These are phyloP conservation scores for Boletus coccyginus DNA, from an alignment of 768 basidiomycete genomes.

Conservation along the genomic window DNA sequence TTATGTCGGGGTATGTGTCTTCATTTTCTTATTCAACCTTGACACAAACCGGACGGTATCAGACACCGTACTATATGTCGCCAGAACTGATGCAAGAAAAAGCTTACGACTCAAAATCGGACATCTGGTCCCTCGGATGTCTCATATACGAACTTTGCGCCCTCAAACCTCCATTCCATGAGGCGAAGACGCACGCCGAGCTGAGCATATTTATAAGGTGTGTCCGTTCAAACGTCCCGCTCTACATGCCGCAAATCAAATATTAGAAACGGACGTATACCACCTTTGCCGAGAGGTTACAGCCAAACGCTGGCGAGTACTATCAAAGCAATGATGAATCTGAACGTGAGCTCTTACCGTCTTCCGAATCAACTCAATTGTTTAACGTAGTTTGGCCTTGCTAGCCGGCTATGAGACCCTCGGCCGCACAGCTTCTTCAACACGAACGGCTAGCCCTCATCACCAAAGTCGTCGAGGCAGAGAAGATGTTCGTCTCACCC, in stretches of 20 bases:
- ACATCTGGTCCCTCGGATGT: constrained; percentile 98
- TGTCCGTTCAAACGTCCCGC: constrained; percentile 13
- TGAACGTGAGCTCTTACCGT: constrained; percentile 58
- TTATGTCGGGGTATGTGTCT: constrained; percentile 83
- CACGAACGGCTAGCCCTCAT: constrained; percentile 74
- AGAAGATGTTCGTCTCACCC: constrained; percentile 59
- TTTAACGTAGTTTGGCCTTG: not conserved
- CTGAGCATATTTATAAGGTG: constrained; percentile 79
- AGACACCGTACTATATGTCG: constrained; percentile 99
- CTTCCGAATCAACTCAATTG: not conserved
- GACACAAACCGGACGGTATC: constrained; percentile 39
- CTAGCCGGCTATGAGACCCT: constrained; percentile 85
- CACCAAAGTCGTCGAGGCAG: constrained; percentile 69
- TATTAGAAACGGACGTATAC: constrained; percentile 80
- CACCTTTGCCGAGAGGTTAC: constrained; percentile 83
- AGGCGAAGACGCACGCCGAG: constrained; percentile 87
- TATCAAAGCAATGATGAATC: constrained; percentile 84
- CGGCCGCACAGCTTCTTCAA: constrained; percentile 74
- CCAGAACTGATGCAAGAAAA: constrained; percentile 98
- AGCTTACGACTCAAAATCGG: constrained; percentile 95
- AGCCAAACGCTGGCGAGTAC: constrained; percentile 66
- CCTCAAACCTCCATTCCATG: constrained; percentile 88
- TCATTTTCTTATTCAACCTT: not conserved
- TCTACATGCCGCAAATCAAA: not conserved
- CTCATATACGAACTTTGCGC: constrained; percentile 96